Conservation (phyloP, 2,329 filamentous ascomycete species). For the Hypoxylon rubiginosum region DNA sequence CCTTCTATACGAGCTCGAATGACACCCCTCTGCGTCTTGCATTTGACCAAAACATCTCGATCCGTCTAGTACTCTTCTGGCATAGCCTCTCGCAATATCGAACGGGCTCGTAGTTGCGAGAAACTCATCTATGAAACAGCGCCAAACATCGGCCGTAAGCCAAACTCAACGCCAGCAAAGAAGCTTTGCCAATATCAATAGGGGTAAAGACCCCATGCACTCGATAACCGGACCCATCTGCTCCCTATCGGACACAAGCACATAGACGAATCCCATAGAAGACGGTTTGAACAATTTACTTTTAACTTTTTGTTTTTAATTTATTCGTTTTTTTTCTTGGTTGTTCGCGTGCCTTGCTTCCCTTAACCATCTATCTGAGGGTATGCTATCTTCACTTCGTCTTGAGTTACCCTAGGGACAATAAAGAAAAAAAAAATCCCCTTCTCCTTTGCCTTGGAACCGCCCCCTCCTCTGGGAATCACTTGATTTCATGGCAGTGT, state of each 20-base stretch:
- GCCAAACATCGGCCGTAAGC: too few relatives aligned
- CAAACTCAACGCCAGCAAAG: too few relatives aligned
- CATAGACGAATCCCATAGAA: neutral
- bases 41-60: too few relatives aligned
- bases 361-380: conserved; percentile 15
- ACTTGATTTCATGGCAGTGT: conserved; percentile 39
- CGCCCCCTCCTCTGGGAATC: conserved; percentile 30
- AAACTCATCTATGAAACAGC: too few relatives aligned
- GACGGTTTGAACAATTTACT: neutral
- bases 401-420: conserved; percentile 20
- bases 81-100: too few relatives aligned
- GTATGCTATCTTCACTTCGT: conserved; percentile 9
- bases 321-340: conserved; percentile 12
- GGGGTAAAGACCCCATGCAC: too few relatives aligned
- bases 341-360: conserved; percentile 12
- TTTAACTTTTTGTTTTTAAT: conserved; percentile 43
- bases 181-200: too few relatives aligned
- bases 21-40: too few relatives aligned
- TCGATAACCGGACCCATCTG: neutral
- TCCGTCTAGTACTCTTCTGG: too few relatives aligned
- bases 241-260: too few relatives aligned
- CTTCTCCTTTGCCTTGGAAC: conserved; percentile 29
- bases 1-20: too few relatives aligned
- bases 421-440: conserved; percentile 25
- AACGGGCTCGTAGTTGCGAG: too few relatives aligned